A percentile compares a stretch with the other conserved stretches of the same genome.
phyloP scores from a whole-genome alignment of 208 protist species.

The Trypanosomatidae sp. region DNA sequence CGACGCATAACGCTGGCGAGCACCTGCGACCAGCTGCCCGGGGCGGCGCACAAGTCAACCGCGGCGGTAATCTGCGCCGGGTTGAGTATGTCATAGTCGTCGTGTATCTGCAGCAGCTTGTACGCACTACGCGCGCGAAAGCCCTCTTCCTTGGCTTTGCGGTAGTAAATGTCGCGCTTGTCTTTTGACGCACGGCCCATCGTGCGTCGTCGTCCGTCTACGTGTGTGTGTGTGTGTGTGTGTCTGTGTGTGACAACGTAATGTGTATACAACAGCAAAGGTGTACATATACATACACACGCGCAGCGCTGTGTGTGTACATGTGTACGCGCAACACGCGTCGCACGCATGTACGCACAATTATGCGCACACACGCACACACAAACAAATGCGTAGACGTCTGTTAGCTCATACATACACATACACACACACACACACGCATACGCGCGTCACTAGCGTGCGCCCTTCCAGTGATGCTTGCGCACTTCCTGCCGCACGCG shows the following conservation, averaged over 20 bases:
- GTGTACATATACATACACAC: too few relatives aligned
- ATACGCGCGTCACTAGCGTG: neutral
- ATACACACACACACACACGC: too few relatives aligned
- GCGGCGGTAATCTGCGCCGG: constrained; percentile 69
- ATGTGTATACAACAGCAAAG: too few relatives aligned
- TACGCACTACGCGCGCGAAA: constrained; percentile 98
- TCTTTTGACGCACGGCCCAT: constrained; percentile 94
- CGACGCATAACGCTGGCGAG: constrained; percentile 16
- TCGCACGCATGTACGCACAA: too few relatives aligned
- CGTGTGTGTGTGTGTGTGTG: neutral
- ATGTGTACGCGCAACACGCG: too few relatives aligned
- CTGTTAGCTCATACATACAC: too few relatives aligned
- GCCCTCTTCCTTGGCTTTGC: constrained; percentile 99
- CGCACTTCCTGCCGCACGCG: constrained; percentile 78
- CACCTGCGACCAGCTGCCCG: constrained; percentile 93
- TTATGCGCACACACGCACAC: too few relatives aligned
- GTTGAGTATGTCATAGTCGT: constrained; percentile 94
- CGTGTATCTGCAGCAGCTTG: constrained; percentile 99
- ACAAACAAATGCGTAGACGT: too few relatives aligned
- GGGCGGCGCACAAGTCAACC: constrained; percentile 98
- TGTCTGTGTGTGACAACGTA: neutral
- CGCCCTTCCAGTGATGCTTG: constrained; percentile 33
- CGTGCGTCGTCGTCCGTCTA: too few relatives aligned
- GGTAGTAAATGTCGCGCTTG: constrained; percentile 99
- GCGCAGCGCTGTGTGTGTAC: too few relatives aligned